Percentiles rank a stretch among this genome's conserved stretches.
Evolutionary conservation across 192 early-diverging fungal genomes (phyloP).

Genomic region (Backusella circina): DNA sequence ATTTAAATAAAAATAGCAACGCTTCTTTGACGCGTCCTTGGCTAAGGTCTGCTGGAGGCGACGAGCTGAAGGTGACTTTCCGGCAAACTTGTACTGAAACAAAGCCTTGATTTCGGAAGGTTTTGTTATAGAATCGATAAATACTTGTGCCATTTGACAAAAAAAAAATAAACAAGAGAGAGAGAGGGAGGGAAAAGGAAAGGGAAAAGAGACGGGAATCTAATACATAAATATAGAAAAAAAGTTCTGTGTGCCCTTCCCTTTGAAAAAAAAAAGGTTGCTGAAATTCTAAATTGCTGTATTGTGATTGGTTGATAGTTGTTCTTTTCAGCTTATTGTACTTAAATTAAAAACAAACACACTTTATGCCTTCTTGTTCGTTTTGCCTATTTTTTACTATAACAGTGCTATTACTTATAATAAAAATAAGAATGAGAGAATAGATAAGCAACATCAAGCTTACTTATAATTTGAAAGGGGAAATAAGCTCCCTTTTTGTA

Average conservation of each 20-base stretch:
- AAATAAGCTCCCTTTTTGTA: background rate
- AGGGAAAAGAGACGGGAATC: background rate
- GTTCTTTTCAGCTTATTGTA: background rate
- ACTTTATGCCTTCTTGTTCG: background rate
- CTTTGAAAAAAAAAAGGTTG: background rate
- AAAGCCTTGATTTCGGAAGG: slow-evolving; percentile 86
- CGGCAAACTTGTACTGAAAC: slow-evolving; percentile 62
- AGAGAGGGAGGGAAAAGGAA: background rate
- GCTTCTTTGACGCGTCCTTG: slow-evolving; percentile 52
- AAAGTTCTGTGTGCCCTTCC: background rate
- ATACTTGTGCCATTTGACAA: slow-evolving; percentile 13
- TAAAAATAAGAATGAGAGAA: background rate
- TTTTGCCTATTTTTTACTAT: background rate
- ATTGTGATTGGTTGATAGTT: background rate
- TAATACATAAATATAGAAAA: background rate
- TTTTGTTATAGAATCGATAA: slow-evolving; percentile 69
- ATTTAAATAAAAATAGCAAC: slow-evolving; percentile 90
- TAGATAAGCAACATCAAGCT: background rate
- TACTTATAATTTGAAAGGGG: background rate
- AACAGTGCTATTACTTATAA: background rate
- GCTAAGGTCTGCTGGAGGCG: slow-evolving; percentile 39
- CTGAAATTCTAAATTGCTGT: background rate
- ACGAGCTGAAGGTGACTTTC: slow-evolving; percentile 52
- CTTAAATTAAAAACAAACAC: background rate
- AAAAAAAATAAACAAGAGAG: background rate